Evolutionary conservation across 345 rosid genomes (phyloP).

Genomic region (Syzygium jambos): DNA sequence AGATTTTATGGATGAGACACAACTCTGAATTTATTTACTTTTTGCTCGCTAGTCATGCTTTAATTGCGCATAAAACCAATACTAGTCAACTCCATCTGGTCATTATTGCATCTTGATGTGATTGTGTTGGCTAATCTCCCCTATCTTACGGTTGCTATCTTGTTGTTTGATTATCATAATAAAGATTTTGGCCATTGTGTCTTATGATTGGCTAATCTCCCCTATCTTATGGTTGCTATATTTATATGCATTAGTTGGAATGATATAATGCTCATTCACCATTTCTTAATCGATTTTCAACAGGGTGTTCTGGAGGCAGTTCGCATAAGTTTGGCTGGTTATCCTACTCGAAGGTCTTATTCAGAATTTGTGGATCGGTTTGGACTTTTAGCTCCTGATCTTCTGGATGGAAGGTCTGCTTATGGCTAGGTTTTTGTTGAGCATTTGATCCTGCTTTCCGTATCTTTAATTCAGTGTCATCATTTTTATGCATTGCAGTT

Average conservation of each 20-base stretch:
- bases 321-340: conserved; percentile 96
- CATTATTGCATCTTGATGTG: neutral
- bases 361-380: conserved; percentile 92
- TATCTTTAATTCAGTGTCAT: neutral
- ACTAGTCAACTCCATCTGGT: neutral
- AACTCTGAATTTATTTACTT: neutral
- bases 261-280: neutral
- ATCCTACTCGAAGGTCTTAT: conserved; percentile 84
- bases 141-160: neutral
- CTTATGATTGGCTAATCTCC: neutral
- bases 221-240: neutral
- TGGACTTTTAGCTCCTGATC: conserved; percentile 70
- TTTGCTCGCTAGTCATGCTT: neutral
- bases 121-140: neutral
- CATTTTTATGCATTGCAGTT: conserved; percentile 24
- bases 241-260: neutral
- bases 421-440: neutral
- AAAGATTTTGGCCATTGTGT: neutral
- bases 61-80: neutral
- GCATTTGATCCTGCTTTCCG: neutral
- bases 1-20: neutral
- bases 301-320: conserved; percentile 99
- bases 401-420: conserved; percentile 66
- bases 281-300: neutral
- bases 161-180: neutral